These are phyloP conservation scores for Curvularia hawaiiensis DNA, from an alignment of 2,329 filamentous ascomycete genomes.

Conservation along the genomic window DNA sequence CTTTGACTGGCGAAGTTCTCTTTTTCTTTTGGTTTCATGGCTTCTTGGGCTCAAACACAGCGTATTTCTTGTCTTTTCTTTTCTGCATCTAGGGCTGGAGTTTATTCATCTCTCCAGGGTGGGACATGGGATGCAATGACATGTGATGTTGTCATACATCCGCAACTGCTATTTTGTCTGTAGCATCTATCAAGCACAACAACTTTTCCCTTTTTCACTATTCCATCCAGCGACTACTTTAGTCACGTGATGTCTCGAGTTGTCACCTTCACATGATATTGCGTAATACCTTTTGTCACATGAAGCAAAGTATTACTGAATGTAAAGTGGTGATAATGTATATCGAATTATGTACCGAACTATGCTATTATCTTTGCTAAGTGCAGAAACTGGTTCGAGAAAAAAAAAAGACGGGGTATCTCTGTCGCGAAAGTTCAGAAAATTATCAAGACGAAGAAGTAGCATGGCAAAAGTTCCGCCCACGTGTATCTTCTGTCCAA, in stretches of 20 bases:
- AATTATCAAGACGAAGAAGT: background rate
- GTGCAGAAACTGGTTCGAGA: background rate
- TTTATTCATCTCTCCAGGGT: background rate
- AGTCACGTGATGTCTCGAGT: background rate
- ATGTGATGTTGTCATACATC: background rate
- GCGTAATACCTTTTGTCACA: background rate
- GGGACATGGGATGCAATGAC: background rate
- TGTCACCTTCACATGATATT: background rate
- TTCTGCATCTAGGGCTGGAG: conserved; percentile 13
- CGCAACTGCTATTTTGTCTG: background rate
- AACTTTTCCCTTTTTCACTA: background rate
- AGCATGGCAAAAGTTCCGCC: background rate
- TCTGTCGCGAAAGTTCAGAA: background rate
- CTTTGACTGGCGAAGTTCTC: conserved; percentile 14
- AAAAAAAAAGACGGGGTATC: conserved; percentile 1
- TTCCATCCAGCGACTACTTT: no score
- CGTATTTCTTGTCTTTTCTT: background rate
- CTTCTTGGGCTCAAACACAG: background rate
- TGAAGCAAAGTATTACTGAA: background rate
- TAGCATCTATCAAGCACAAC: background rate
- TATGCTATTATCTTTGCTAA: background rate
- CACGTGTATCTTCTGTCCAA: background rate
- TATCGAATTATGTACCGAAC: background rate
- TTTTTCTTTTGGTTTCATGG: background rate
- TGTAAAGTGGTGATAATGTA: background rate